Evolutionary conservation across 2,329 filamentous ascomycete genomes (phyloP).

Genomic region (Calonectria henricotiae): DNA sequence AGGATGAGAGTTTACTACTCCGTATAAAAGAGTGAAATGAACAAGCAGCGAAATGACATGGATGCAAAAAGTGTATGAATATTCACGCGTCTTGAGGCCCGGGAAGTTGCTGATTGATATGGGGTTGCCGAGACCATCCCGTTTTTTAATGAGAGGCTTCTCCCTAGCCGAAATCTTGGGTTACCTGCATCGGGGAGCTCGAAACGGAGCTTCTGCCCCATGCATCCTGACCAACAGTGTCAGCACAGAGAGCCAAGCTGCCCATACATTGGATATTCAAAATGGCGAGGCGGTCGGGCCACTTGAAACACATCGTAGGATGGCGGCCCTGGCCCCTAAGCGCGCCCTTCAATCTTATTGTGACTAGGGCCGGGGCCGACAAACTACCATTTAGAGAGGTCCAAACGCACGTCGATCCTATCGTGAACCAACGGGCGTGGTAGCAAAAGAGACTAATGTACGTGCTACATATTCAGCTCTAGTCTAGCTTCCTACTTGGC

Average conservation of each 20-base stretch:
- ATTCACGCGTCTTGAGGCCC: background rate
- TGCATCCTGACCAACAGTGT: constrained; percentile 4
- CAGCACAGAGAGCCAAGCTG: background rate
- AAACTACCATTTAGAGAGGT: constrained; percentile 6
- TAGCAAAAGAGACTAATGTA: background rate
- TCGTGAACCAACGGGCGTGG: constrained; percentile 7
- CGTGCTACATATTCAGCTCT: constrained; percentile 23
- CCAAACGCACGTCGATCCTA: constrained; percentile 8
- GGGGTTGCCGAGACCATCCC: constrained; percentile 5
- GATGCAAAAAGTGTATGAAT: background rate
- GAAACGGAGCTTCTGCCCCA: constrained; percentile 1
- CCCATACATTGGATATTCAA: constrained; percentile 7
- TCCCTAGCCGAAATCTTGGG: background rate
- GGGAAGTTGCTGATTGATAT: background rate
- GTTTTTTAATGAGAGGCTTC: background rate
- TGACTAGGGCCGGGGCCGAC: constrained; percentile 16
- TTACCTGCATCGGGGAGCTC: background rate
- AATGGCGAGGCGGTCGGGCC: background rate
- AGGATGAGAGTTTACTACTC: background rate
- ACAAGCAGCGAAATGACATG: background rate
- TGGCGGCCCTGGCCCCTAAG: constrained; percentile 25
- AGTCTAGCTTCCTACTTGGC: constrained; percentile 15
- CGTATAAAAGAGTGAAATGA: background rate
- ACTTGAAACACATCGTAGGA: constrained; percentile 16
- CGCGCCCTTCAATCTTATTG: constrained; percentile 34